Conservation (phyloP, 345 rosid species). For the Durio zibethinus region DNA sequence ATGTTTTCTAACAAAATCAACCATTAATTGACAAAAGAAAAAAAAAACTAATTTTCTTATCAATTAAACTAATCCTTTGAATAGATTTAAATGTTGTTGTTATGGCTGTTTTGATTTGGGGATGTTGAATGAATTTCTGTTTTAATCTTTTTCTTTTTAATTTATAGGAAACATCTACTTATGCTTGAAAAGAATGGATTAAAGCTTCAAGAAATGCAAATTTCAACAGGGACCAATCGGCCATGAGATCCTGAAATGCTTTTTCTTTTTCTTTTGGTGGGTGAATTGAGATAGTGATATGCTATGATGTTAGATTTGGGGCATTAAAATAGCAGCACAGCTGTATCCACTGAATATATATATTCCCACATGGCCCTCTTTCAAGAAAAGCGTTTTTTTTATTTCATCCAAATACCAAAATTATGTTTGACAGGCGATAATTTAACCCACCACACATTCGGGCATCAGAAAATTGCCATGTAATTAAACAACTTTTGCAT, state of each 20-base stretch:
- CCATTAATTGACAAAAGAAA: no score
- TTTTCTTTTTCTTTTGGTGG: no score
- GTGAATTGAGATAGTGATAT: background rate
- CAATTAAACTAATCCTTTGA: no score
- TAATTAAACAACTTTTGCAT: background rate
- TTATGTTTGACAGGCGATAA: slow-evolving; percentile 7
- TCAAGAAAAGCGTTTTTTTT: background rate
- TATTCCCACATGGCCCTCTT: slow-evolving; percentile 24
- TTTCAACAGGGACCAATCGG: background rate
- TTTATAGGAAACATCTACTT: background rate
- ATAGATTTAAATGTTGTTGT: no score
- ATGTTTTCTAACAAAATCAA: no score
- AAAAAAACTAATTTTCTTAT: no score
- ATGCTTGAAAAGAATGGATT: background rate
- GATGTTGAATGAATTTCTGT: no score
- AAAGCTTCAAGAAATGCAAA: background rate
- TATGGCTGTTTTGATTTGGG: no score
- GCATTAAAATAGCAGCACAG: background rate
- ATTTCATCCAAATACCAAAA: background rate
- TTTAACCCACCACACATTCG: background rate
- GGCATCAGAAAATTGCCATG: background rate
- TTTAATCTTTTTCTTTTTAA: no score
- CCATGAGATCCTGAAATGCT: slow-evolving; percentile 5
- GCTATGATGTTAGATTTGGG: slow-evolving; percentile 22
- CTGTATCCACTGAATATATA: background rate